phyloP scores from a whole-genome alignment of 2,329 filamentous ascomycete species.

The Leptographium radiaticola region DNA sequence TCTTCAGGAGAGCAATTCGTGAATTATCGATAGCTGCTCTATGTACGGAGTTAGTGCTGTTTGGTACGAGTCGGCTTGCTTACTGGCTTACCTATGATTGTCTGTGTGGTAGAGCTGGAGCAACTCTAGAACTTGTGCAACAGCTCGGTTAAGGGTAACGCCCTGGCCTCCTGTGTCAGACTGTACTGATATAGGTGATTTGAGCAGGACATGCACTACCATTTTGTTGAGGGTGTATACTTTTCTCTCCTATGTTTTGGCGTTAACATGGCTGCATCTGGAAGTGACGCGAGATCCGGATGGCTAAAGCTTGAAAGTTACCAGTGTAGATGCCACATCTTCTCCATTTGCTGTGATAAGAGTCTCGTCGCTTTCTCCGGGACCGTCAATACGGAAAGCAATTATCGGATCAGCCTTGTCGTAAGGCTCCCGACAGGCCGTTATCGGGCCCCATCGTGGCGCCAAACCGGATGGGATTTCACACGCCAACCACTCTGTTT shows the following conservation, averaged over 20 bases:
- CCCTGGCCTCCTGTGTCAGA: background rate
- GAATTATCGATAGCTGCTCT: constrained; percentile 1
- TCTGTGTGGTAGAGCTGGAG: background rate
- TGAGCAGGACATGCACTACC: background rate
- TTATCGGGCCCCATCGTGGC: constrained; percentile 2
- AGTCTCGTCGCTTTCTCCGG: background rate
- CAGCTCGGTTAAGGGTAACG: constrained; percentile 2
- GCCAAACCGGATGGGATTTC: background rate
- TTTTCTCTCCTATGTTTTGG: background rate
- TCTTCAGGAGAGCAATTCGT: constrained; percentile 17
- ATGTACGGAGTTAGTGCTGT: background rate
- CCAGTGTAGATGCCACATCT: background rate
- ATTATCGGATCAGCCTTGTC: background rate
- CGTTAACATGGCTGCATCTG: background rate
- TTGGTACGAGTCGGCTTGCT: background rate
- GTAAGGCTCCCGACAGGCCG: background rate
- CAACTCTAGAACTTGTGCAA: background rate
- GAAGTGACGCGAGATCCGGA: no score
- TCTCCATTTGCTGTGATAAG: background rate
- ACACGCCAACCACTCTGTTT: background rate
- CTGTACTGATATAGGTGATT: background rate
- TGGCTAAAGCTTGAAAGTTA: background rate
- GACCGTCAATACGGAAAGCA: background rate
- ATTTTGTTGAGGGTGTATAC: constrained; percentile 4
- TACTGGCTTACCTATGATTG: background rate